A percentile compares a stretch with the other conserved stretches of the same genome.
These are phyloP conservation scores for Aegilops speltoides DNA, from an alignment of 176 grass and related monocot genomes.

Conservation along the genomic window DNA sequence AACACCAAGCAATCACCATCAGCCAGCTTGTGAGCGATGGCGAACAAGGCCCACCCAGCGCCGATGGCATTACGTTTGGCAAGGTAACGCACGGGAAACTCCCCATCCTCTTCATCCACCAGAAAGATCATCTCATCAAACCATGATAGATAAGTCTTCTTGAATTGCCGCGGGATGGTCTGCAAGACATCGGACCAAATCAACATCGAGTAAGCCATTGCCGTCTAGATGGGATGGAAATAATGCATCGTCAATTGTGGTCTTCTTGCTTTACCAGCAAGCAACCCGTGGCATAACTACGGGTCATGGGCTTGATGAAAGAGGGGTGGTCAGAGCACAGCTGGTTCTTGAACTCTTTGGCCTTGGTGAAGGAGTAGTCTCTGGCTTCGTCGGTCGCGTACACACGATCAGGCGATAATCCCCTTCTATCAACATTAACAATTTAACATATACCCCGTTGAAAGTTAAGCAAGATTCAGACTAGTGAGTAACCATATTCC, in stretches of 20 bases:
- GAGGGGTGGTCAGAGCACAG: conserved; percentile 35
- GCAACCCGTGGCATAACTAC: conserved; percentile 35
- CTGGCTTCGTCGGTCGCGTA: conserved; percentile 9
- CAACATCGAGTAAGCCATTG: background rate
- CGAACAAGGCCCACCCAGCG: conserved; percentile 63
- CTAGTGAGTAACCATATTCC: background rate
- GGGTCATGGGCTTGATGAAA: conserved; percentile 65
- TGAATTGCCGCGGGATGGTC: conserved; percentile 47
- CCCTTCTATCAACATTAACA: background rate
- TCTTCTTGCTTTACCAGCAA: conserved; percentile 44
- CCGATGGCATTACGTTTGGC: background rate
- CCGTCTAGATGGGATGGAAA: background rate
- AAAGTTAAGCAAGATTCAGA: background rate
- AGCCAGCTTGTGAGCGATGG: conserved; percentile 65
- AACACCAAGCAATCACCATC: conserved; percentile 81
- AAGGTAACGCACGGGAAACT: conserved; percentile 46
- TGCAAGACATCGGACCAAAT: conserved; percentile 27
- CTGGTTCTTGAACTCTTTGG: conserved; percentile 40
- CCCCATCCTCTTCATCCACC: conserved; percentile 36
- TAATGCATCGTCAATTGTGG: background rate
- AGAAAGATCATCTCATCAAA: conserved; percentile 30
- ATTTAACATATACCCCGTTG: background rate
- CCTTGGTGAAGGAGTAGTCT: conserved; percentile 38
- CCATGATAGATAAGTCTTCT: conserved; percentile 40
- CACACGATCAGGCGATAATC: conserved; percentile 22